phyloP scores from a whole-genome alignment of 1,139 yeast species.

The Nakaseomyces sp. region DNA sequence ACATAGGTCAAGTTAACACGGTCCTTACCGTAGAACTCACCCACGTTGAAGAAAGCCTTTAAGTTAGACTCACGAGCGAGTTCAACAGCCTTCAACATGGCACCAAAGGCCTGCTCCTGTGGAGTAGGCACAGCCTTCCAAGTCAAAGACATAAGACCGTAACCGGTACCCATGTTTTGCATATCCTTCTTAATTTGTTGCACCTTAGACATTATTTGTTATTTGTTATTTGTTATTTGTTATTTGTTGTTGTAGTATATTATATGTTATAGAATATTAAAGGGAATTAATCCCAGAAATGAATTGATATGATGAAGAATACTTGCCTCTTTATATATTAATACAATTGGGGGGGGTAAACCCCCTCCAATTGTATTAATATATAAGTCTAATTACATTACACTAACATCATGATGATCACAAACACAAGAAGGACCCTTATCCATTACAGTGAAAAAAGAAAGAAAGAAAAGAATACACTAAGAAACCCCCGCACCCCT shows the following conservation, averaged over 20 bases:
- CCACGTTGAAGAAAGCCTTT: conserved; percentile 57
- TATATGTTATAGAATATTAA: no score
- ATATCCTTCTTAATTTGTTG: conserved; percentile 16
- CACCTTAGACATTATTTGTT: conserved; percentile 16
- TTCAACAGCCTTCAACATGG: conserved; percentile 37
- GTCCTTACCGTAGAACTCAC: conserved; percentile 66
- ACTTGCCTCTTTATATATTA: no score
- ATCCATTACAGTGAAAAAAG: no score
- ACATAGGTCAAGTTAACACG: conserved; percentile 46
- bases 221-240: neutral
- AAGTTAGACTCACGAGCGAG: conserved; percentile 38
- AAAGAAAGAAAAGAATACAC: no score
- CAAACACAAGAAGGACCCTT: no score
- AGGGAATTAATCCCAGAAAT: no score
- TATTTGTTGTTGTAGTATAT: neutral
- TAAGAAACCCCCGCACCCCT: no score
- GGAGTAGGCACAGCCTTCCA: conserved; percentile 43
- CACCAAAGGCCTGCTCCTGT: conserved; percentile 34
- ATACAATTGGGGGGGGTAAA: no score
- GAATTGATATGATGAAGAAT: no score
- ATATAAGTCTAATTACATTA: no score
- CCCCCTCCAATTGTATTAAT: no score
- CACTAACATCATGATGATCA: no score
- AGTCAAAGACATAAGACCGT: conserved; percentile 40
- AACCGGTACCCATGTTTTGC: conserved; percentile 22